Conservation (phyloP, 2,329 filamentous ascomycete species). For the Colletotrichum sp. region DNA sequence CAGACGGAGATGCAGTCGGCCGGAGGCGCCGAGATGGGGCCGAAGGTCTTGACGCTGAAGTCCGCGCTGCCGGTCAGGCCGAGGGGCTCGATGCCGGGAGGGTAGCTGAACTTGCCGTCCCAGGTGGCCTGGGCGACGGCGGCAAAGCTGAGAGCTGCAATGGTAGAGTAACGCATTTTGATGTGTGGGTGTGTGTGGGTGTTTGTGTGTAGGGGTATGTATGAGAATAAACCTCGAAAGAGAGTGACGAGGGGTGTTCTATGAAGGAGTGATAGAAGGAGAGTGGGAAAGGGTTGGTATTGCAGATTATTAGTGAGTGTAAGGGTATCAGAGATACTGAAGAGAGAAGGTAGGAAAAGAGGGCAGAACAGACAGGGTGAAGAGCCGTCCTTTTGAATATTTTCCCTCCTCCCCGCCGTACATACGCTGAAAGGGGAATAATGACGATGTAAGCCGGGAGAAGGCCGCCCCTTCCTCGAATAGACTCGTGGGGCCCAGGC, state of each 20-base stretch:
- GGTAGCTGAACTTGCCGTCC: slow-evolving; percentile 23
- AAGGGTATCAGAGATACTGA: slow-evolving; percentile 28
- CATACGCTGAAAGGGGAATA: not conserved
- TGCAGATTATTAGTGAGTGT: slow-evolving; percentile 24
- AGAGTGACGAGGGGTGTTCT: not conserved
- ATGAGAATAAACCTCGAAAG: not conserved
- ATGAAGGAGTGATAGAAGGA: not conserved
- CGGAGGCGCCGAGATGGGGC: slow-evolving; percentile 28
- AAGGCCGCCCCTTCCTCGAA: not conserved
- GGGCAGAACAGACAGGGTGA: not conserved
- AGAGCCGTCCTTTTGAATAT: slow-evolving; percentile 16
- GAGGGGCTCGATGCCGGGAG: slow-evolving; percentile 24
- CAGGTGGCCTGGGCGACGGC: slow-evolving; percentile 18
- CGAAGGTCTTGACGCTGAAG: slow-evolving; percentile 19
- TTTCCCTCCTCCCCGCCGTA: not conserved
- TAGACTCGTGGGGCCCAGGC: slow-evolving; percentile 6
- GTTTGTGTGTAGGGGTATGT: not conserved
- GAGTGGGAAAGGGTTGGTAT: not conserved
- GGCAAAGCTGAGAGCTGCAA: slow-evolving; percentile 22
- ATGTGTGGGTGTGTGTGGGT: not conserved
- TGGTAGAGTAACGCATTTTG: slow-evolving; percentile 22
- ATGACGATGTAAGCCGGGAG: not conserved
- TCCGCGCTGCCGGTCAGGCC: slow-evolving; percentile 4
- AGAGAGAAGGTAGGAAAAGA: not conserved
- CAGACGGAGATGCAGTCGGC: slow-evolving; percentile 33